Evolutionary conservation across 257 asterid species (phyloP).

Genomic region (Solanum ahanhuiri): DNA sequence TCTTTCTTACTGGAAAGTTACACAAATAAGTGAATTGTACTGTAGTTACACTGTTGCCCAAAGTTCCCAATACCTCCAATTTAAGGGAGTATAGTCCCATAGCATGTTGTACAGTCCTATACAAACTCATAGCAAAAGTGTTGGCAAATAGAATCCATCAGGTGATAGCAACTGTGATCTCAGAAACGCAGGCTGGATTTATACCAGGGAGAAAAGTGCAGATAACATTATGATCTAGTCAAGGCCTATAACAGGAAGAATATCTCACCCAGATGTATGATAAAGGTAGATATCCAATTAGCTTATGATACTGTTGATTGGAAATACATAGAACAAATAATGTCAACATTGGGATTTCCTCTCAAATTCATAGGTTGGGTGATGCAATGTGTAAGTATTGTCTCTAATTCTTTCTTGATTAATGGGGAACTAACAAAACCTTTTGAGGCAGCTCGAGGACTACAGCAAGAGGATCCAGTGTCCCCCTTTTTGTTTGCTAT

Average conservation of each 20-base stretch:
- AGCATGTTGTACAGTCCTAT: background rate
- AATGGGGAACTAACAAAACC: background rate
- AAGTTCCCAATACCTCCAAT: background rate
- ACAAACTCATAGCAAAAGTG: background rate
- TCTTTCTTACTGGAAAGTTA: background rate
- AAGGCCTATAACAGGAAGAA: background rate
- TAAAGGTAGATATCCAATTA: background rate
- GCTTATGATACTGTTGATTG: background rate
- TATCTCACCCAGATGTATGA: background rate
- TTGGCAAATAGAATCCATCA: background rate
- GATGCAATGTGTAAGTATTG: background rate
- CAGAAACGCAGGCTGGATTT: background rate
- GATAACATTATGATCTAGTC: background rate
- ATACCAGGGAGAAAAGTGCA: background rate
- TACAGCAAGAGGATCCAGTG: background rate
- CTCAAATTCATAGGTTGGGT: background rate
- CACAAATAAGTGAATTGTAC: background rate
- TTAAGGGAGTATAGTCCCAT: background rate
- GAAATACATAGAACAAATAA: background rate
- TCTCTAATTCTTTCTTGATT: background rate
- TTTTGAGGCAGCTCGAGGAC: background rate
- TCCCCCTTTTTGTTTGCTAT: background rate
- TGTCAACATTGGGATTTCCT: background rate
- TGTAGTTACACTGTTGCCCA: background rate
- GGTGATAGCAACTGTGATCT: background rate